These are phyloP conservation scores for Smittium mucronatum DNA, from an alignment of 371 early-diverging fungal species.

Conservation along the genomic window DNA sequence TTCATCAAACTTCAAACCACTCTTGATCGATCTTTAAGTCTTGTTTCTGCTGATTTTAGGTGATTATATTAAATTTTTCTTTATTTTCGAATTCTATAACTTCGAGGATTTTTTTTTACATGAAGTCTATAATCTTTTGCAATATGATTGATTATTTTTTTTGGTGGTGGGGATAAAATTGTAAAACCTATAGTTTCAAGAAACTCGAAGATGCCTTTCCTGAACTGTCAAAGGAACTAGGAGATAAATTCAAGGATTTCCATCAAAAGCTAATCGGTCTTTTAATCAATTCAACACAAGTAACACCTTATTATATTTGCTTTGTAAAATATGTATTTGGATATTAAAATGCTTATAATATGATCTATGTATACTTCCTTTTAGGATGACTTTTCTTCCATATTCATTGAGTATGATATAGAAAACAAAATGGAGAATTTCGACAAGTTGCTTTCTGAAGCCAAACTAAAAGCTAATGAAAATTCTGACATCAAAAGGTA, in stretches of 20 bases:
- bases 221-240: neutral
- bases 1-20: neutral
- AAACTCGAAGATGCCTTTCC: neutral
- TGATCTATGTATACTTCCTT: neutral
- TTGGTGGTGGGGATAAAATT: too few species aligned
- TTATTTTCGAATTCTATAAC: too few species aligned
- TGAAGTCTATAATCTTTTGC: too few species aligned
- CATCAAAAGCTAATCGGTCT: neutral
- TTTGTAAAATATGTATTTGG: neutral
- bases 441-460: neutral
- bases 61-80: too few species aligned
- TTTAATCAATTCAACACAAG: neutral
- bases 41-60: neutral
- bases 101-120: too few species aligned
- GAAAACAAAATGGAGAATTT: neutral
- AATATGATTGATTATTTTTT: too few species aligned
- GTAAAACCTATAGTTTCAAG: neutral
- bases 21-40: neutral
- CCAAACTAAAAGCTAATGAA: neutral
- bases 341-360: neutral
- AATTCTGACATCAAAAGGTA: neutral
- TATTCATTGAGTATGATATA: neutral
- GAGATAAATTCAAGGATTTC: neutral
- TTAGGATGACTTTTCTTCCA: neutral
- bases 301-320: neutral